phyloP scores from a whole-genome alignment of 202 grass and related monocot species.

The Schoenoplectus tabernaemontani region DNA sequence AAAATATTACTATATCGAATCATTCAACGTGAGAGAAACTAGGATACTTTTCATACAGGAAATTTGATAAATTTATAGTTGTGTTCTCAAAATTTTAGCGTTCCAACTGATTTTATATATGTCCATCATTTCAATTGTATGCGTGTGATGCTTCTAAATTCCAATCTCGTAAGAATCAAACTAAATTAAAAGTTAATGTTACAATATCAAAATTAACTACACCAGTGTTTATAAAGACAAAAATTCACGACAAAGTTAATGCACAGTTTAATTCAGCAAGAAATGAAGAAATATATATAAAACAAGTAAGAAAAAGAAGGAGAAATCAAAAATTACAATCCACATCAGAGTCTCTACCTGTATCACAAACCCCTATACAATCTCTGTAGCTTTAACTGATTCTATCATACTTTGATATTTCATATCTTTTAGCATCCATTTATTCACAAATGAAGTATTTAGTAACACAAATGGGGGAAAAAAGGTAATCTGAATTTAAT shows the following conservation, averaged over 20 bases:
- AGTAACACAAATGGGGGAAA: slow-evolving; percentile 12
- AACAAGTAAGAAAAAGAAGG: background rate
- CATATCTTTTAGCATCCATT: slow-evolving; percentile 19
- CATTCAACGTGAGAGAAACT: too few species aligned
- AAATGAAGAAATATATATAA: slow-evolving; percentile 18
- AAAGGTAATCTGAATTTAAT: slow-evolving; percentile 9
- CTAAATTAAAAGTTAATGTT: too few species aligned
- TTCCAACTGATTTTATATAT: too few species aligned
- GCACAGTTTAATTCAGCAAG: background rate
- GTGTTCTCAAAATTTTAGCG: too few species aligned
- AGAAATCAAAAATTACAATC: slow-evolving; percentile 19
- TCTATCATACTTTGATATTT: slow-evolving; percentile 13
- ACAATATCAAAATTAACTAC: slow-evolving; percentile 9
- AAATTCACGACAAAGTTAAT: slow-evolving; percentile 19
- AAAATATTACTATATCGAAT: too few species aligned
- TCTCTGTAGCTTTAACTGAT: slow-evolving; percentile 19
- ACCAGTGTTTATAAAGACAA: background rate
- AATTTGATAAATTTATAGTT: too few species aligned
- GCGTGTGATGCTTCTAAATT: too few species aligned
- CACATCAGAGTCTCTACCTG: slow-evolving; percentile 16
- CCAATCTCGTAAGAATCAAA: too few species aligned
- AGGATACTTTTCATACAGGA: too few species aligned
- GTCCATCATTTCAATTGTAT: too few species aligned
- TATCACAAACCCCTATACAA: slow-evolving; percentile 22
- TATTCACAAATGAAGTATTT: slow-evolving; percentile 28